A percentile compares a stretch with the other conserved stretches of the same genome.
phyloP scores from a whole-genome alignment of 2,329 filamentous ascomycete genomes.

The Fusarium succisae region DNA sequence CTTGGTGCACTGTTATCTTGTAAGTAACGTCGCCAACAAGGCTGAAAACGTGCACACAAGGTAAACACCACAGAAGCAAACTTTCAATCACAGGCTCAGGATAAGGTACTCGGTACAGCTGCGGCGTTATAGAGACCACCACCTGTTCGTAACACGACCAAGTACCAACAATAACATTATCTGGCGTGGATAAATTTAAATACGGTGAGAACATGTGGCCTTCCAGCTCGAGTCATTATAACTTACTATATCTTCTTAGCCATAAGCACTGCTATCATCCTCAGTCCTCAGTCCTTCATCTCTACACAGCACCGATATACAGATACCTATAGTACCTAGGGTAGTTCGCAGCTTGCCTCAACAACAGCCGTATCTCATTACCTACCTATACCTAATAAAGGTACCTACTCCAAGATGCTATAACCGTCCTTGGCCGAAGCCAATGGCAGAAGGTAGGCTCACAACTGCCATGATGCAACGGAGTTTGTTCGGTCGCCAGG shows the following conservation, averaged over 20 bases:
- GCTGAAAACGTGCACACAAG: not conserved
- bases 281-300: not conserved
- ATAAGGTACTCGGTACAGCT: slow-evolving; percentile 25
- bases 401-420: not conserved
- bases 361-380: not conserved
- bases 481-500: slow-evolving; percentile 28
- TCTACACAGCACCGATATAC: not conserved
- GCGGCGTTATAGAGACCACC: slow-evolving; percentile 19
- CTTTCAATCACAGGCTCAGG: not conserved
- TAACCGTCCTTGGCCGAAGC: slow-evolving; percentile 11
- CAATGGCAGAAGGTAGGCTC: not conserved
- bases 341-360: not conserved
- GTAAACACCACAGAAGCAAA: not conserved
- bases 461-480: not conserved
- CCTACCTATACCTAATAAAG: too few relatives aligned
- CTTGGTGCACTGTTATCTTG: not conserved
- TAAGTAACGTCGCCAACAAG: not conserved
- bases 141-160: slow-evolving; percentile 10
- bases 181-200: not conserved
- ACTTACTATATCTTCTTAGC: not conserved
- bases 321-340: not conserved
- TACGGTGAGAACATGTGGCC: not conserved
- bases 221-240: not conserved
- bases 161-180: not conserved
- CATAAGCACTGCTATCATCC: not conserved